Evolutionary conservation across 2,329 filamentous ascomycete genomes (phyloP).

Genomic region (Xylaria arbuscula): DNA sequence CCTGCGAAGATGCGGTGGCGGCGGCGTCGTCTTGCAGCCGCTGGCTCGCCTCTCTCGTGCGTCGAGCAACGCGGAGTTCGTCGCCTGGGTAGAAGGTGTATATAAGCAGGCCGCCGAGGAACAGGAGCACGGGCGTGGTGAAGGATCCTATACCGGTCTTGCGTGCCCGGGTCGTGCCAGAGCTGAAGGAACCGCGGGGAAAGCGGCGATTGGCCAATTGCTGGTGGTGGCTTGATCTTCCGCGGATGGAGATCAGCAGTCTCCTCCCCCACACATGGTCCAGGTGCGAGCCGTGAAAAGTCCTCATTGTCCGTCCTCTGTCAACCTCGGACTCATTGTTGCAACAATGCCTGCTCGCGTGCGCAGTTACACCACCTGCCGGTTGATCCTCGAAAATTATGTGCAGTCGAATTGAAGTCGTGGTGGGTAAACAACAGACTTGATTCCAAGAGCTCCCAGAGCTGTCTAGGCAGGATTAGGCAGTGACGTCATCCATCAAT

Average conservation of each 20-base stretch:
- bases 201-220: conserved; percentile 38
- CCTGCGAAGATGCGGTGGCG: conserved; percentile 28
- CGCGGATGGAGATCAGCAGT: conserved; percentile 30
- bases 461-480: neutral
- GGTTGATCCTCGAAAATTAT: neutral
- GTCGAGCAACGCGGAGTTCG: conserved; percentile 46
- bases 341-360: neutral
- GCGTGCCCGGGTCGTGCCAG: conserved; percentile 34
- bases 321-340: conserved; percentile 29
- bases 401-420: conserved; percentile 5
- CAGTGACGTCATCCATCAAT: conserved; percentile 5
- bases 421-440: conserved; percentile 20
- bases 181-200: conserved; percentile 46
- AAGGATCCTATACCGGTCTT: conserved; percentile 47
- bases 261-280: conserved; percentile 29
- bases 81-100: conserved; percentile 56
- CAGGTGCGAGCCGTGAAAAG: conserved; percentile 31
- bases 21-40: conserved; percentile 32
- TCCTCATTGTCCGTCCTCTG: conserved; percentile 33
- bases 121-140: conserved; percentile 48
- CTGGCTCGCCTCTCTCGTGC: conserved; percentile 35
- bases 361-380: conserved; percentile 6
- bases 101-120: conserved; percentile 53
- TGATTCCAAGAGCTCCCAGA: conserved; percentile 1
- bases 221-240: conserved; percentile 22